These are phyloP conservation scores for Spathaspora sp. DNA, from an alignment of 1,139 yeast genomes.

Conservation along the genomic window DNA sequence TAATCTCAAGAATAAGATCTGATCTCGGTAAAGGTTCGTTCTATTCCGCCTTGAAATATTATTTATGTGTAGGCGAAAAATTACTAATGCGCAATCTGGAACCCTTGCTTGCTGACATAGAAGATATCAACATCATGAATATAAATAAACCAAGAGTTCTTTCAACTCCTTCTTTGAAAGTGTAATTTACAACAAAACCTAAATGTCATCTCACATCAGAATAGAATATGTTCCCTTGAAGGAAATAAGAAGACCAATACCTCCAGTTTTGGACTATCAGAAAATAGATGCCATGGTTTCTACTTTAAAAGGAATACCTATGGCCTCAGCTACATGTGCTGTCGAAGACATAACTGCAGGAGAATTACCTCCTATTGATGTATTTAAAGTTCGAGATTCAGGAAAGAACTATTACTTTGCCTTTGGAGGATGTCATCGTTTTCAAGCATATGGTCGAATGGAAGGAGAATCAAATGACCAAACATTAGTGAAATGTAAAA, in stretches of 20 bases:
- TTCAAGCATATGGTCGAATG: slow-evolving; percentile 68
- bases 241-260: slow-evolving; percentile 73
- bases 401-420: slow-evolving; percentile 71
- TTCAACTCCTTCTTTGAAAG: background rate
- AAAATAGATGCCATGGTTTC: slow-evolving; percentile 81
- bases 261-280: slow-evolving; percentile 71
- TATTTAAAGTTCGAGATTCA: slow-evolving; percentile 59
- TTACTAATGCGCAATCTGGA: background rate
- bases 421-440: slow-evolving; percentile 82
- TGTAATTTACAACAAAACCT: background rate
- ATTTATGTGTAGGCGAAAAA: background rate
- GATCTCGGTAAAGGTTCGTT: too few species aligned
- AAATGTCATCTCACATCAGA: slow-evolving; percentile 43
- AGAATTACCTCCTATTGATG: slow-evolving; percentile 76
- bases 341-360: slow-evolving; percentile 58
- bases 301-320: slow-evolving; percentile 63
- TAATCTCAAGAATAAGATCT: too few species aligned
- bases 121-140: background rate
- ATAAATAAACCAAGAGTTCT: background rate
- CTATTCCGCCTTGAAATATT: background rate
- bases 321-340: slow-evolving; percentile 62
- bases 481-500: slow-evolving; percentile 58
- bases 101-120: slow-evolving; percentile 1
- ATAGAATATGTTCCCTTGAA: slow-evolving; percentile 61
- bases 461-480: slow-evolving; percentile 27